A percentile compares a stretch with the other conserved stretches of the same genome.
phyloP scores from a whole-genome alignment of 345 rosid genomes.

The Pistacia atlantica region DNA sequence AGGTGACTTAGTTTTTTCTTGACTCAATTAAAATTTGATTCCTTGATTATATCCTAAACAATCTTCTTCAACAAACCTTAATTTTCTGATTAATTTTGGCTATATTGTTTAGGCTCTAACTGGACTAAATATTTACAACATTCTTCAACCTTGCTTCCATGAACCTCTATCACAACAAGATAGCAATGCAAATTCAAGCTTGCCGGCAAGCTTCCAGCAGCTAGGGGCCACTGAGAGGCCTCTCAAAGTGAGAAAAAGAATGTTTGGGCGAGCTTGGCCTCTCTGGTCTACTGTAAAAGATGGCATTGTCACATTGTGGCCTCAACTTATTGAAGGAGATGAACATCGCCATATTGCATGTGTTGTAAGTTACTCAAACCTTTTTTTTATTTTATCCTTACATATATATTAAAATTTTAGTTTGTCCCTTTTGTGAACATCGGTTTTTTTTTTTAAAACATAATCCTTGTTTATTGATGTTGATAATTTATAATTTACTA shows the following conservation, averaged over 20 bases:
- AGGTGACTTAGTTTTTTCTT: conserved; percentile 23
- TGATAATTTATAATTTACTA: too few species aligned
- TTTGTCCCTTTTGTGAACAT: too few species aligned
- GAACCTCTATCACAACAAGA: conserved; percentile 19
- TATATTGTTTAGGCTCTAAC: conserved; percentile 30
- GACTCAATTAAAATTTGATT: background rate
- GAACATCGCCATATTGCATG: conserved; percentile 26
- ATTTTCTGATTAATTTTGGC: background rate
- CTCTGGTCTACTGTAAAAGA: conserved; percentile 22
- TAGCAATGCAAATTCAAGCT: conserved; percentile 15
- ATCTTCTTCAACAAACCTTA: too few species aligned
- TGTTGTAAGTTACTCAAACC: conserved; percentile 32
- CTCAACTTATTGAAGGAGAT: conserved; percentile 20
- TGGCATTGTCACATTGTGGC: conserved; percentile 39
- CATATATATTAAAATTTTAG: too few species aligned
- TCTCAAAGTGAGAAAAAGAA: conserved; percentile 40
- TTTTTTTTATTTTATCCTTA: background rate
- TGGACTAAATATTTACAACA: conserved; percentile 44
- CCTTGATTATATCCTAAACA: too few species aligned
- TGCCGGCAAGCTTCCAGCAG: conserved; percentile 43
- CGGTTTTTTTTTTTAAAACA: too few species aligned
- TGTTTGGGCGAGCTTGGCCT: conserved; percentile 58
- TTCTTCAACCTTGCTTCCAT: conserved; percentile 55
- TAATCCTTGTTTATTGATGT: too few species aligned
- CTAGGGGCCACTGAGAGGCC: conserved; percentile 38